phyloP scores from a whole-genome alignment of 2,329 filamentous ascomycete genomes.

The Thielaviopsis populi region DNA sequence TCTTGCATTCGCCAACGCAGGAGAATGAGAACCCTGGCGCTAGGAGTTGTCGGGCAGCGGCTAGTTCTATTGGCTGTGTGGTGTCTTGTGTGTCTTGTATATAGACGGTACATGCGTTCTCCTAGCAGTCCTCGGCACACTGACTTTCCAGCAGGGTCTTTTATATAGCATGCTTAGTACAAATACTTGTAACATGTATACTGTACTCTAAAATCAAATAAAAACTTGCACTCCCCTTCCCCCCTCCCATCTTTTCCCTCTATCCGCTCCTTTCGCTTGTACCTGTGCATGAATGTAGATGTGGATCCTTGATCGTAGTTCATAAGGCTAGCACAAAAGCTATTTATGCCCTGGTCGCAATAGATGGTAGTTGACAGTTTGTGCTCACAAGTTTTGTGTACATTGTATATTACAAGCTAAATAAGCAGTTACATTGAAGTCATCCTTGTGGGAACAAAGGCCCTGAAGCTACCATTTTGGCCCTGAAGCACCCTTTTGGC shows the following conservation, averaged over 20 bases:
- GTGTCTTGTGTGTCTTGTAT: neutral
- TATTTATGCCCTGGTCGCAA: constrained; percentile 6
- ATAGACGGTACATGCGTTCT: no score
- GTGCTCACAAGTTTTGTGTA: neutral
- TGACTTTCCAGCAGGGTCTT: no score
- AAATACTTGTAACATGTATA: no score
- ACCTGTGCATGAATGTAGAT: neutral
- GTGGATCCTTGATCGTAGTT: neutral
- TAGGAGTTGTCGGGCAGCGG: neutral
- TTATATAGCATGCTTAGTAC: no score
- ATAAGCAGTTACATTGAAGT: no score
- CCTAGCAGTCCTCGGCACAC: no score
- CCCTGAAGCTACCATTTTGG: no score
- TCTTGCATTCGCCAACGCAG: constrained; percentile 13
- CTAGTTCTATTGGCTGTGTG: neutral
- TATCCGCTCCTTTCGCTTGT: neutral
- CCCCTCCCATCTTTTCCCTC: neutral
- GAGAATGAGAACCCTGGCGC: neutral
- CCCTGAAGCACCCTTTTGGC: no score
- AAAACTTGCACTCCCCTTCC: neutral
- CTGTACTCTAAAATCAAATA: no score
- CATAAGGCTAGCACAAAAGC: constrained; percentile 6
- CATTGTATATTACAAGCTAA: no score
- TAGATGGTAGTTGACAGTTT: neutral
- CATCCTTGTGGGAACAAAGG: no score